Evolutionary conservation across 495 filamentous ascomycete species (phyloP).

Genomic region (Aspergillus incahuasiensis): DNA sequence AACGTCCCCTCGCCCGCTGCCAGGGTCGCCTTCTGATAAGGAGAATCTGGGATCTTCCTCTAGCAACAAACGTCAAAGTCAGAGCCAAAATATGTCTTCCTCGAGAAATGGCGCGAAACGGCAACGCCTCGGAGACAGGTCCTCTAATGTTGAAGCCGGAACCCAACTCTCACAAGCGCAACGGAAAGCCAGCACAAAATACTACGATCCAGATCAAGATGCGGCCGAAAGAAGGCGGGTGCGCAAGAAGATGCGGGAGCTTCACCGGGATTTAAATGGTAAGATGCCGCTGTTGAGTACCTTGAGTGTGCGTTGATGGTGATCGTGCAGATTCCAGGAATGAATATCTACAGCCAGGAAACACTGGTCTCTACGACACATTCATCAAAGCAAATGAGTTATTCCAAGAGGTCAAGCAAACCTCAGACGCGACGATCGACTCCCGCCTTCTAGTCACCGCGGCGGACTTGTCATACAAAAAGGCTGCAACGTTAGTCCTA

Average conservation of each 20-base stretch:
- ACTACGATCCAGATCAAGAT: conserved; percentile 87
- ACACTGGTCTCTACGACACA: conserved; percentile 56
- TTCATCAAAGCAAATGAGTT: conserved; percentile 60
- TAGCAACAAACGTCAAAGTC: conserved; percentile 23
- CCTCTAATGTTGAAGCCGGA: conserved; percentile 21
- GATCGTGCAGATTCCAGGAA: conserved; percentile 53
- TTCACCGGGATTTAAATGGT: conserved; percentile 64
- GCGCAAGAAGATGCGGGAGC: conserved; percentile 61
- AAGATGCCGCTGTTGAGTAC: conserved; percentile 5
- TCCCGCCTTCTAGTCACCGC: conserved; percentile 74
- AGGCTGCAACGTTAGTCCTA: conserved; percentile 61
- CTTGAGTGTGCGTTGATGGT: conserved; percentile 4
- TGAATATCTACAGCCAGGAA: conserved; percentile 58
- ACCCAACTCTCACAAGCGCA: conserved; percentile 26
- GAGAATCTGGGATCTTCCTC: conserved; percentile 43
- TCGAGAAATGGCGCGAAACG: conserved; percentile 31
- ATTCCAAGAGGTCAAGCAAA: conserved; percentile 74
- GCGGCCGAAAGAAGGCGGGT: conserved; percentile 69
- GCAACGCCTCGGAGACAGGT: conserved; percentile 36
- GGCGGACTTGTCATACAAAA: conserved; percentile 72
- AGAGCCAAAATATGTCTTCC: conserved; percentile 28
- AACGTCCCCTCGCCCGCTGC: conserved; percentile 32
- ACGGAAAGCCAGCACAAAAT: conserved; percentile 33
- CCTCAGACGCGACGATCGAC: conserved; percentile 88
- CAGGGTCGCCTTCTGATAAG: conserved; percentile 51